Base-by-base conservation (phyloP, 1,284 basidiomycete species). In the Kalmanozyma brasiliensis region DNA sequence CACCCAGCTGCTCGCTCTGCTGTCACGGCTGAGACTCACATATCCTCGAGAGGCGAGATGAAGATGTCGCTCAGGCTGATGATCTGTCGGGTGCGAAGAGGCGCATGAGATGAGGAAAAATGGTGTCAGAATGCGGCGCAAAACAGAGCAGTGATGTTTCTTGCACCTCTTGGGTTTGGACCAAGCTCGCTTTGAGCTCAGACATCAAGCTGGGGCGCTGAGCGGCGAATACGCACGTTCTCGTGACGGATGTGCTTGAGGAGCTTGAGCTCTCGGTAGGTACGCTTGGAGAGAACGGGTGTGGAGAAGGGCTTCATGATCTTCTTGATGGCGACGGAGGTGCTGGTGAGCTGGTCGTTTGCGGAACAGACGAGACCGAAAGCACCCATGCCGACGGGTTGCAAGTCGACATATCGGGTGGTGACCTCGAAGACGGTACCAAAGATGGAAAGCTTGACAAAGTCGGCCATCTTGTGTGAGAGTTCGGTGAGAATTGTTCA, bases 181-280 rank as follows among this genome's bases (percentile, higher is more conserved):
- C n/a, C n/a, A 6, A 29, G 26, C 26, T 29, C 11, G 26, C 6
- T 29, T 29, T 29, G 26, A 29, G 26, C 26, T 29, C 26, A 29
- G 26, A 11, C 26, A 29, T 7, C 7, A 29, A 11, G 26, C 26
- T 29, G 7, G 6, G 6, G 26, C 7, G 11, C 26, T 7, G 7
- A 32, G 29, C n/a, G n/a, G 19, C 5, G 41, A 43, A 47, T 55
- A 49, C 36, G 42, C 42, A 45, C 47, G 84, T 99, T 99, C 85
- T 99, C 95, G 83, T 99, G 95, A 77, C 95, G 91, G 78, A 99
- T 93, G 84, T 98, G 95, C 85, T 98, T 98, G 82, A 99, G 87
- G 41, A 99, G 87, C 85, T 99, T 99, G 79, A 99, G 88, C 85
- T 99, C 95, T 75, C 95, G 89, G 84, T 98, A 98, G 8, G 96